phyloP scores from a whole-genome alignment of 768 basidiomycete genomes.

The Leccinum olivaceopallidum region DNA sequence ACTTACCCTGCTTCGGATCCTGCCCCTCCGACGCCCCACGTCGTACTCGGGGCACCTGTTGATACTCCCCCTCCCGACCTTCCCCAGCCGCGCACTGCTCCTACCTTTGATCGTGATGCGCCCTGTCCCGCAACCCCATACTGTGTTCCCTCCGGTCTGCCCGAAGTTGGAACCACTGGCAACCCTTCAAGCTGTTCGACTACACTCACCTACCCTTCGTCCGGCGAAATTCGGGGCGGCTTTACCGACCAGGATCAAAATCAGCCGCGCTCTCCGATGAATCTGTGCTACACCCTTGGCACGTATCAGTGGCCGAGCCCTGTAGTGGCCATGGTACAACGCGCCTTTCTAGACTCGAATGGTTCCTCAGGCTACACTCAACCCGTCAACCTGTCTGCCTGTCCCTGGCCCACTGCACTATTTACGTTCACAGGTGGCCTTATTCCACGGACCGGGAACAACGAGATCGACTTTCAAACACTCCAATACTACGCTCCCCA shows the following conservation, averaged over 20 bases:
- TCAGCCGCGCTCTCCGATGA: neutral
- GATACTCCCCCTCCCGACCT: slow-evolving; percentile 14
- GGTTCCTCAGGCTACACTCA: neutral
- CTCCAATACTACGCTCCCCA: slow-evolving; percentile 9
- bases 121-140: slow-evolving; percentile 19
- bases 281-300: neutral
- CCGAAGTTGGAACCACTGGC: neutral
- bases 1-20: neutral
- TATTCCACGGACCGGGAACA: slow-evolving; percentile 9
- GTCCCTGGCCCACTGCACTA: neutral
- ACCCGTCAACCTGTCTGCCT: neutral
- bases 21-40: slow-evolving; percentile 11
- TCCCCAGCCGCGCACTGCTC: neutral
- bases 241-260: neutral
- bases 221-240: neutral
- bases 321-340: slow-evolving; percentile 12
- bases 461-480: slow-evolving; percentile 3
- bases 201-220: neutral
- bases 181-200: neutral
- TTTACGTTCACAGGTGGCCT: slow-evolving; percentile 10
- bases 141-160: neutral
- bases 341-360: slow-evolving; percentile 1
- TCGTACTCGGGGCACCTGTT: neutral
- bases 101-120: neutral
- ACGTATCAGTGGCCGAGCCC: slow-evolving; percentile 19